phyloP scores from a whole-genome alignment of 2,329 filamentous ascomycete species.

The Fusarium sterilihyphosum region DNA sequence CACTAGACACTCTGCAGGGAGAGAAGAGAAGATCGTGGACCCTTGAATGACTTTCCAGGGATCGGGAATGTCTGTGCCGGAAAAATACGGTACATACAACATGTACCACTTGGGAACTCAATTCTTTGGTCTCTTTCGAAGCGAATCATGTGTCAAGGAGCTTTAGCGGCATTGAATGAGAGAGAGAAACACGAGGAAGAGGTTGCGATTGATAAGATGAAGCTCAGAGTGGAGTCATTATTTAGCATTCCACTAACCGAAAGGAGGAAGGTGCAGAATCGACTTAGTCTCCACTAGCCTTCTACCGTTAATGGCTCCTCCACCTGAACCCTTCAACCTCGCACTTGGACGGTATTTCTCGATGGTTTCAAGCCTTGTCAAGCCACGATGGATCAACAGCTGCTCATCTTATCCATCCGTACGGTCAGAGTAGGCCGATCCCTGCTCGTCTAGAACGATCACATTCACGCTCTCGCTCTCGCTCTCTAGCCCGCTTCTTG shows the following conservation, averaged over 20 bases:
- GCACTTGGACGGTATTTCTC: constrained; percentile 15
- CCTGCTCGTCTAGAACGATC: background rate
- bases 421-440: background rate
- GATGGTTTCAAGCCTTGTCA: constrained; percentile 24
- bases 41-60: background rate
- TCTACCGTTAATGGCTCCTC: background rate
- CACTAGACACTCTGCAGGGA: background rate
- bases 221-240: constrained; percentile 5
- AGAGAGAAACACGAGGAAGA: background rate
- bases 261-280: background rate
- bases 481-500: background rate
- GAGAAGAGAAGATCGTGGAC: background rate
- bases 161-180: constrained; percentile 1
- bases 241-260: background rate
- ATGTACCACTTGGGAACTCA: background rate
- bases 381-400: constrained; percentile 28
- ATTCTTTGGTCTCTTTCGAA: background rate
- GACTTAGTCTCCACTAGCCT: background rate
- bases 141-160: constrained; percentile 8
- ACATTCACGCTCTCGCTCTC: background rate
- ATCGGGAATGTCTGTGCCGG: constrained; percentile 14
- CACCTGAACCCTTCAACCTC: background rate
- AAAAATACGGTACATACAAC: background rate
- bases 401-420: constrained; percentile 26
- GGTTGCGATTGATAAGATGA: constrained; percentile 42